Base-by-base conservation (phyloP, 2,329 filamentous ascomycete species). In the Aspergillus sp. region DNA sequence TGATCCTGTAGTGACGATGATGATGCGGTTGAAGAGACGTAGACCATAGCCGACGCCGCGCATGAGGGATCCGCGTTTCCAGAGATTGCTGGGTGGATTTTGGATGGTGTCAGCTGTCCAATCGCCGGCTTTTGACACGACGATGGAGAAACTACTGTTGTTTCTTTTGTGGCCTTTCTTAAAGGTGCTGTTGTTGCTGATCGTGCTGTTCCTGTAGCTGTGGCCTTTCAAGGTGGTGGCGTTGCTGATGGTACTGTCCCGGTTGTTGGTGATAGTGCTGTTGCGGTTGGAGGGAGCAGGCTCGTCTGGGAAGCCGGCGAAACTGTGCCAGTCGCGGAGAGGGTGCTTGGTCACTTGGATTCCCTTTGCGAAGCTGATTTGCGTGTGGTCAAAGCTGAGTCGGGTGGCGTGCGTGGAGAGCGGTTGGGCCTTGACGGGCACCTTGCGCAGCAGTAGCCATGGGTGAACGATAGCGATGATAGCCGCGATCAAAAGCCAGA, bases 51-150 rank as follows among this genome's bases (percentile, higher is more conserved):
- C 76, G 30, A 88, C 82, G 33, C 85, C 85, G 47, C 76, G 80
- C 2, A 81, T 76, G 1, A 85, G 82, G 0, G 82, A 72, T 7
- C 85, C 85, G 36, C 83, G 79, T 5, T 84, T 79, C 81, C 82
- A 90, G 37, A 89, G 66, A 40, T 76, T 66, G 1, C 68, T 74
- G 1, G 83, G 83, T 2, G 80, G 79, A 38, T 75, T 71, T 38
- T 74, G 67, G 64, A 90, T 88, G 44, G 79, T 76, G 29, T 73
- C 69, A 19, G 70, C 69, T 0, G 86, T 90, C 85, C 86, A 90
- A 66, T 90, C 85, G 19, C 86, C 86, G 4, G 84, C 85, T 51
- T 83, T 84, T 42, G 84, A 87, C 27, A 90, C 74, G 28, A 90
- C 69, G 28, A 85, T 71, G 0, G 83, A 87, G 66, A 84, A 88